Evolutionary conservation across 345 rosid species (phyloP).

Genomic region (Pugionium dolabratum): DNA sequence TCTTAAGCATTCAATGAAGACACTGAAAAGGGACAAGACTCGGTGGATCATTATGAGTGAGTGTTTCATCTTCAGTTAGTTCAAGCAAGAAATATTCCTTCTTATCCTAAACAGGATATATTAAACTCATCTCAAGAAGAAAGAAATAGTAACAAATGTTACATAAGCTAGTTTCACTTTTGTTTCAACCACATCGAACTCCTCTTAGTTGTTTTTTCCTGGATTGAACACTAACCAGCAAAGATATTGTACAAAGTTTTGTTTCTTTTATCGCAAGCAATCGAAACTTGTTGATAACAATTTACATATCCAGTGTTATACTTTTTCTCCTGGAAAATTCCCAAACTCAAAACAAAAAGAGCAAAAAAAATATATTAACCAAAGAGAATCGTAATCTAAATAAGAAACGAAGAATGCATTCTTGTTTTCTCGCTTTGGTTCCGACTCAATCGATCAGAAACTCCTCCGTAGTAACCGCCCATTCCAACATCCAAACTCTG

Average conservation of each 20-base stretch:
- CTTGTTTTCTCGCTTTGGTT: slow-evolving; percentile 39
- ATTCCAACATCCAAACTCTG: slow-evolving; percentile 30
- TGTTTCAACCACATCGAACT: neutral
- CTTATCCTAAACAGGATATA: slow-evolving; percentile 1
- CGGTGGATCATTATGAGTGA: neutral
- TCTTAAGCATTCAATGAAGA: slow-evolving; percentile 32
- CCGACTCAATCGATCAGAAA: slow-evolving; percentile 29
- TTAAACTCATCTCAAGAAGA: neutral
- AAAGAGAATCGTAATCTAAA: slow-evolving; percentile 19
- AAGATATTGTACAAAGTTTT: slow-evolving; percentile 2
- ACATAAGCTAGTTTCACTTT: neutral
- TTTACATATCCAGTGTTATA: slow-evolving; percentile 25
- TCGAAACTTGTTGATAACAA: slow-evolving; percentile 30
- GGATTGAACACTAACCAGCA: slow-evolving; percentile 4
- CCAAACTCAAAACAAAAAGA: slow-evolving; percentile 20
- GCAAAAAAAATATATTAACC: neutral
- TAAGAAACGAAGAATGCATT: slow-evolving; percentile 36
- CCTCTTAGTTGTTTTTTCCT: neutral
- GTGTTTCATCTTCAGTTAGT: neutral
- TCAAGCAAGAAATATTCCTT: neutral
- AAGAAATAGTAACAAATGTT: neutral
- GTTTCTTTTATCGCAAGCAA: slow-evolving; percentile 29
- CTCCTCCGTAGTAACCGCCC: slow-evolving; percentile 27
- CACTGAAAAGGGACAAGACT: neutral
- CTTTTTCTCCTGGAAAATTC: slow-evolving; percentile 12